Conservation (phyloP, 768 basidiomycete species). For the Mycena chlorophos region DNA sequence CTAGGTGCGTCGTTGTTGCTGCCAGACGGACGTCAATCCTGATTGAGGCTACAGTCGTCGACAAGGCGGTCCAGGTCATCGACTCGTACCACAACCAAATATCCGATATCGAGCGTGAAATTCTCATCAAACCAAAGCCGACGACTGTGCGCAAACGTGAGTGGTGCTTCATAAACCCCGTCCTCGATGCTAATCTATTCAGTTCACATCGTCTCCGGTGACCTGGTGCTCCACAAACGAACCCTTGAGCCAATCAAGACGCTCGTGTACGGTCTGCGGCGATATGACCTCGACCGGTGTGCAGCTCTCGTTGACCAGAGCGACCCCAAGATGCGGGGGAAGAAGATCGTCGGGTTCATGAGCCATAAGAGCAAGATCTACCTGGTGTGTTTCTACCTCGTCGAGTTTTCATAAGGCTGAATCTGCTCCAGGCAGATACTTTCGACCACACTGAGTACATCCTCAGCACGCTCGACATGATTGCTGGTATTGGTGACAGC, state of each 20-base stretch:
- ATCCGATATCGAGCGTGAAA: slow-evolving; percentile 54
- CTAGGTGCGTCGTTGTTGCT: neutral
- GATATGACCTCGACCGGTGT: slow-evolving; percentile 63
- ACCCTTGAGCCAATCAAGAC: slow-evolving; percentile 70
- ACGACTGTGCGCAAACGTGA: slow-evolving; percentile 56
- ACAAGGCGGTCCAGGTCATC: slow-evolving; percentile 61
- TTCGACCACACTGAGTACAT: slow-evolving; percentile 73
- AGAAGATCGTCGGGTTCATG: slow-evolving; percentile 48
- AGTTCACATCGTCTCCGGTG: slow-evolving; percentile 76
- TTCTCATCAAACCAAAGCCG: slow-evolving; percentile 60
- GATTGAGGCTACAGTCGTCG: slow-evolving; percentile 48
- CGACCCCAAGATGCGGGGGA: slow-evolving; percentile 19
- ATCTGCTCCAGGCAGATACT: slow-evolving; percentile 58
- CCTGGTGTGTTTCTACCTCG: slow-evolving; percentile 41
- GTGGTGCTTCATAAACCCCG: slow-evolving; percentile 24
- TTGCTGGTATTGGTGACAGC: slow-evolving; percentile 63
- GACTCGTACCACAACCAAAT: slow-evolving; percentile 68
- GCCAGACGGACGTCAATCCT: neutral
- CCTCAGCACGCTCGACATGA: slow-evolving; percentile 66
- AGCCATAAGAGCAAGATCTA: slow-evolving; percentile 68
- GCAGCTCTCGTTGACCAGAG: slow-evolving; percentile 46
- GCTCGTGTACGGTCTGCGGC: slow-evolving; percentile 60
- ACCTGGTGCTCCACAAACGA: slow-evolving; percentile 69
- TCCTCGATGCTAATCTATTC: neutral
- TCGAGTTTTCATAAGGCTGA: neutral